A percentile compares a stretch with the other conserved stretches of the same genome.
Evolutionary conservation across 2,329 filamentous ascomycete genomes (phyloP).

Genomic region (Arthrobotrys megalospora): DNA sequence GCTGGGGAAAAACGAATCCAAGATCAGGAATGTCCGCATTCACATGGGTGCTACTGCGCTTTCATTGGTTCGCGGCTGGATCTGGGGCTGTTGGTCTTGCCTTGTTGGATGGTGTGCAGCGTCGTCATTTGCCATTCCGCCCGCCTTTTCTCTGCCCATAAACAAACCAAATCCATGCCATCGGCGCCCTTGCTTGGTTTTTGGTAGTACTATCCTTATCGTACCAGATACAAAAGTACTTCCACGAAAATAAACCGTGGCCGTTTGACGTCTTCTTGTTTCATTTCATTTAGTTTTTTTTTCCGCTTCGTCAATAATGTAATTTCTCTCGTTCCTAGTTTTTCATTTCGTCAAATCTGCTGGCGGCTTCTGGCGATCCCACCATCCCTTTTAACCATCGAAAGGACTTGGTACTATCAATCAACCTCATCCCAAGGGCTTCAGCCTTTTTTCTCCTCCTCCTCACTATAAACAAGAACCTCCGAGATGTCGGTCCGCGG

Average conservation of each 20-base stretch:
- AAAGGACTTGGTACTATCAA: not conserved
- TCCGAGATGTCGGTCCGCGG: conserved; percentile 45
- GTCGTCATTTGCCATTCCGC: conserved; percentile 37
- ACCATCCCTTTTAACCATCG: conserved; percentile 19
- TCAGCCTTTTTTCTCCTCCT: not conserved
- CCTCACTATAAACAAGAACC: not conserved
- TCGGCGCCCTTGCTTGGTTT: conserved; percentile 15
- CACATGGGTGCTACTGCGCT: conserved; percentile 10
- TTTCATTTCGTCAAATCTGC: conserved; percentile 42
- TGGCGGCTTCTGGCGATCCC: conserved; percentile 48
- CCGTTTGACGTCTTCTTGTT: conserved; percentile 3
- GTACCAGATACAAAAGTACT: not conserved
- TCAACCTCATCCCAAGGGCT: conserved; percentile 9
- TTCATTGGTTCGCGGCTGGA: conserved; percentile 30
- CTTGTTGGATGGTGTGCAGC: conserved; percentile 26
- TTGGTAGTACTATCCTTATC: conserved; percentile 17
- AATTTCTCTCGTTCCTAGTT: conserved; percentile 15
- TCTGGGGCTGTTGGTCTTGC: conserved; percentile 32
- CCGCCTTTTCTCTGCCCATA: conserved; percentile 11
- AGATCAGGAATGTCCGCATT: conserved; percentile 30
- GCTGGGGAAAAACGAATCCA: not conserved
- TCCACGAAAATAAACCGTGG: conserved; percentile 3
- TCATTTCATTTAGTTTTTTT: not conserved
- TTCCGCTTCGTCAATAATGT: conserved; percentile 14
- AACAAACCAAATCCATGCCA: conserved; percentile 25